Evolutionary conservation across 192 early-diverging fungal species (phyloP), one percentile per base, ranked within the genome.

Genomic region (Martensiomyces pterosporus): DNA sequence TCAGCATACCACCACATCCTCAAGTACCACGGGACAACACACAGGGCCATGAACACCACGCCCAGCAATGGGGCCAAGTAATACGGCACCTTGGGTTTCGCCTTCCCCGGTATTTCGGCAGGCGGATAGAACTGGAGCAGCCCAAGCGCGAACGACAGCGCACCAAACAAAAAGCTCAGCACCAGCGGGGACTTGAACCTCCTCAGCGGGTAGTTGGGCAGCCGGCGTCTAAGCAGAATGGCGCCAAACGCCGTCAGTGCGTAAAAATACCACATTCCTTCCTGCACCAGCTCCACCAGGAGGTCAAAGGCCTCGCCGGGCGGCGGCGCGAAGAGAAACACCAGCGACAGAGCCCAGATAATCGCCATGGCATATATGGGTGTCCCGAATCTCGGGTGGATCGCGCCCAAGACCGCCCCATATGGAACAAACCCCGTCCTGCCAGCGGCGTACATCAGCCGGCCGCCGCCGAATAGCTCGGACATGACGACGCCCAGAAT

Each of bases 211-310:
- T 82, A 52, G 19, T 15, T 1, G 24, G 57, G 67, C 52, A 80
- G 13, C n/a, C 69, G 63, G 9, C 38, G 40, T 5, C 76, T 61
- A 21, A 81, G 47, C 0, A 81, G 17, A 10, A 82, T 55, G 13
- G 79, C 47, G 19, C 81, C 82, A 52, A 81, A 59, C 0, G 77
- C 75, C 0, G 82, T 77, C 9, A 76, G 39, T 0, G 63, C 75
- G 49, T 84, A 83, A 42, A 84, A 79, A 35, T 77, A 67, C 67
- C 76, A 79, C 49, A 79, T 76, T 1, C 81, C 79, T 29, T 82
- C 82, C 14, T 75, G 60, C 43, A 67, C 57, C 12, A 82, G 23
- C 16, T 82, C 69, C 22, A 82, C 61, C 18, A 84, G 45, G 8
- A 84, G 71, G 27, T 78, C 74, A 50, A 81, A 84, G n/a, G 72